Evolutionary conservation across 768 basidiomycete species (phyloP).

Genomic region (Lentinula raphanica): DNA sequence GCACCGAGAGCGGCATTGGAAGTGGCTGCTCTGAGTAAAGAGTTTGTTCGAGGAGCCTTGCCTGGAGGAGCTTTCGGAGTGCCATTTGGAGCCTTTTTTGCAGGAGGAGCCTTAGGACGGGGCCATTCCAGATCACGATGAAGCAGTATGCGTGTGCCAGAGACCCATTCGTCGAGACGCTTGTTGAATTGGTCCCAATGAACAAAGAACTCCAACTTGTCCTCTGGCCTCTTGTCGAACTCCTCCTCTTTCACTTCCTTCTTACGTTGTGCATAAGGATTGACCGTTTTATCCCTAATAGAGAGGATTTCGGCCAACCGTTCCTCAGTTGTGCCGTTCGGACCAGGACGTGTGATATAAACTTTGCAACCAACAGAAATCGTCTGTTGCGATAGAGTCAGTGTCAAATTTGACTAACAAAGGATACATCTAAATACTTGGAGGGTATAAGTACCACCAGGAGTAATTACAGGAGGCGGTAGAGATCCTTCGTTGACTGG

Average conservation of each 20-base stretch:
- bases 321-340: constrained; percentile 76
- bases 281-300: constrained; percentile 80
- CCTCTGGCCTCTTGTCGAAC: constrained; percentile 47
- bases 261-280: constrained; percentile 49
- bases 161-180: constrained; percentile 96
- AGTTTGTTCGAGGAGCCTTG: constrained; percentile 56
- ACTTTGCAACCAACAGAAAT: constrained; percentile 94
- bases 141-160: constrained; percentile 80
- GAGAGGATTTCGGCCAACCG: constrained; percentile 94
- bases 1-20: constrained; percentile 56
- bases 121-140: constrained; percentile 93
- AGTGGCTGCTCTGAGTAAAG: constrained; percentile 64
- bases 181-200: constrained; percentile 99
- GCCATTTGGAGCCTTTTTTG: constrained; percentile 45
- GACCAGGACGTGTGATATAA: constrained; percentile 69
- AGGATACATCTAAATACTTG: constrained; percentile 47
- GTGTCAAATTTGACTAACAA: constrained; percentile 14
- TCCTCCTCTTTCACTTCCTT: constrained; percentile 40
- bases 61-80: constrained; percentile 54
- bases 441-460: constrained; percentile 72
- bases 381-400: constrained; percentile 45
- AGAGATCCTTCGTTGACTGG: constrained; percentile 30
- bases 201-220: constrained; percentile 91
- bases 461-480: constrained; percentile 60
- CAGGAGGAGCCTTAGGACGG: constrained; percentile 66